Base-by-base conservation (phyloP, 352 stramenopile species). In the Phytopythium oedochilum region DNA sequence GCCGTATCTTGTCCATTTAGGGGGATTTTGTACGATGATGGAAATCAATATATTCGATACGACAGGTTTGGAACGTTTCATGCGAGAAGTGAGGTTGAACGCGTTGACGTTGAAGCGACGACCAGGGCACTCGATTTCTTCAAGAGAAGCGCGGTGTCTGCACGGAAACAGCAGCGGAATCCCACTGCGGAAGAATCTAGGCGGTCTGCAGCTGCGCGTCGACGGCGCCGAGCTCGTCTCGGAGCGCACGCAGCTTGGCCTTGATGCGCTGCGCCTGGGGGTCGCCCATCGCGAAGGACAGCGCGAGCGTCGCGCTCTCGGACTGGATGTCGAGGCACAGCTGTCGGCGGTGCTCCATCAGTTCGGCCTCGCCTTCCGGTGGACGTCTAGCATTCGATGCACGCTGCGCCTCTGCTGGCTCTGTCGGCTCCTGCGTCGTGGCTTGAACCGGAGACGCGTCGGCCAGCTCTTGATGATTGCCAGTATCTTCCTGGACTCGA, bases 241-340 rank as follows among this genome's bases (percentile, higher is more conserved):
- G 47, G 22, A 73, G 56, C 8, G 26, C 39, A 2, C 60, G 11
- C 39, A 73, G 56, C 5, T 50, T 53, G 34, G 49, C 22, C 34
- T 63, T 68, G 22, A 51, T 60, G 14, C 44, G 10, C 0, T 67
- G 46, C 20, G 51, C 28, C 10, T 66, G 54, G 4, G 55, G 55
- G 8, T 54, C 61, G 32, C 38, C 29, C 29, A 32, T 6, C 20
- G 10, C 35, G 54, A 72, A 67, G 9, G 57, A 64, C 40, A 85
- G 46, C 36, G 79, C 70, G 20, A 83, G 61, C 29, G 72, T 66
- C 45, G 74, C 71, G 48, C 71, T 85, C 53, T 66, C 71, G 2
- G 65, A 60, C 29, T 85, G 74, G 46, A 85, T 80, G 36, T 85
- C 74, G 1, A 85, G 57, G 26, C 74, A 85, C 6, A 85, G 57